Percentiles rank a stretch among this genome's conserved stretches.
phyloP scores from a whole-genome alignment of 1,284 basidiomycete genomes.

The Omphalotus olearius region DNA sequence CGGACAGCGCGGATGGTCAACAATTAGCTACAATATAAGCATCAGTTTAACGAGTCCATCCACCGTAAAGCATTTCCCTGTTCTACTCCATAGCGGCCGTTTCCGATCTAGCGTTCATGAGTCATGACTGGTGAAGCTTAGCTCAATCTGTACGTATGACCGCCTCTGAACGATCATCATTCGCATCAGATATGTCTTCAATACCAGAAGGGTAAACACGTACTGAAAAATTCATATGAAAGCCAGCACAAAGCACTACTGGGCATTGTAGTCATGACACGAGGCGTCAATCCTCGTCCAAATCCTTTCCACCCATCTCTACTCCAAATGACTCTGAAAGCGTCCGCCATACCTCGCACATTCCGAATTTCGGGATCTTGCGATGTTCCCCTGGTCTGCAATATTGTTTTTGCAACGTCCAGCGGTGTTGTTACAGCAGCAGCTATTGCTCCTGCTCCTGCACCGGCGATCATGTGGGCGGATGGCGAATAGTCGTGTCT shows the following conservation, averaged over 20 bases:
- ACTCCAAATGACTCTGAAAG: conserved; percentile 84
- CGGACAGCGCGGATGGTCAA: no score
- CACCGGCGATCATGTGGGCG: conserved; percentile 90
- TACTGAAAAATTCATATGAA: conserved; percentile 95
- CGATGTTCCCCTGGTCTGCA: conserved; percentile 91
- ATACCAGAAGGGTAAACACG: conserved; percentile 32
- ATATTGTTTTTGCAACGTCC: conserved; percentile 97
- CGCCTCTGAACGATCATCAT: conserved; percentile 45
- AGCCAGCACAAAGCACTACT: conserved; percentile 98
- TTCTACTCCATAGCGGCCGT: no score
- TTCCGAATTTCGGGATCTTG: conserved; percentile 80
- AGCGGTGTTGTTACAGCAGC: conserved; percentile 95
- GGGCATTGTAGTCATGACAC: conserved; percentile 95
- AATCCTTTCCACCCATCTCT: conserved; percentile 88
- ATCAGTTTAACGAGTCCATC: no score
- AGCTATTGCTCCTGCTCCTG: conserved; percentile 89
- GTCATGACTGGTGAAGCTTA: no score
- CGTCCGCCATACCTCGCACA: conserved; percentile 84
- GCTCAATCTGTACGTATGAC: conserved; percentile 51
- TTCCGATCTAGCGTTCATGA: no score
- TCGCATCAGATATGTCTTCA: conserved; percentile 12
- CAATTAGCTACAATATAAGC: no score
- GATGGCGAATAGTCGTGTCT: conserved; percentile 83
- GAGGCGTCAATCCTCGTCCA: conserved; percentile 82
- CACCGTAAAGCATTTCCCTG: no score